phyloP scores from a whole-genome alignment of 257 asterid species.

The Capsicum chinense region DNA sequence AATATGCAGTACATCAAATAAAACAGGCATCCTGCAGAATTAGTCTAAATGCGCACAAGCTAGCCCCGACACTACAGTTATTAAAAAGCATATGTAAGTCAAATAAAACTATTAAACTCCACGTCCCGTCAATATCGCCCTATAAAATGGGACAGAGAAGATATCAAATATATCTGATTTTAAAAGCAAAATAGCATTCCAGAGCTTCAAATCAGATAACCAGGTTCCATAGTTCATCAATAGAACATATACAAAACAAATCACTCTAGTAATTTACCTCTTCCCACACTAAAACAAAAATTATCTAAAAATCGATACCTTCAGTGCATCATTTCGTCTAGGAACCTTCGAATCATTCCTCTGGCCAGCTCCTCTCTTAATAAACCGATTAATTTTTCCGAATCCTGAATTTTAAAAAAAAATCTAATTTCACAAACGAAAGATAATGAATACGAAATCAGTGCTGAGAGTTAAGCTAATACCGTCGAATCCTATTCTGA shows the following conservation, averaged over 20 bases:
- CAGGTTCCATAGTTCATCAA: background rate
- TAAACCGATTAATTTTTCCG: slow-evolving; percentile 30
- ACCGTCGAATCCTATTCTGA: slow-evolving; percentile 38
- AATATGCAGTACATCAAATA: background rate
- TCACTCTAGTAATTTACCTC: slow-evolving; percentile 5
- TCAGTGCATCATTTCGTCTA: slow-evolving; percentile 27
- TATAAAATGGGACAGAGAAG: background rate
- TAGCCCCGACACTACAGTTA: too few relatives aligned
- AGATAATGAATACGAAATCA: background rate
- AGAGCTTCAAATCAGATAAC: slow-evolving; percentile 11
- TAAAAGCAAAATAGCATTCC: background rate
- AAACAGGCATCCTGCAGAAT: too few relatives aligned
- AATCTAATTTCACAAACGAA: slow-evolving; percentile 1
- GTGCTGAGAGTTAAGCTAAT: background rate
- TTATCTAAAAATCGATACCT: background rate
- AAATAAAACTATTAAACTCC: background rate
- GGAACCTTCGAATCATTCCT: slow-evolving; percentile 3
- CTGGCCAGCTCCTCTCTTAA: slow-evolving; percentile 21
- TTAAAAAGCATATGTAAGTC: background rate
- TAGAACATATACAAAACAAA: background rate
- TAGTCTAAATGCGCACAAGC: too few relatives aligned
- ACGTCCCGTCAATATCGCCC: background rate
- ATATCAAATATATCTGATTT: background rate
- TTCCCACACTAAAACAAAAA: background rate
- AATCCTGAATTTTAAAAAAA: slow-evolving; percentile 22